Evolutionary conservation across 73 alveolate species (phyloP).

Genomic region (Paramecium pentaurelia): DNA sequence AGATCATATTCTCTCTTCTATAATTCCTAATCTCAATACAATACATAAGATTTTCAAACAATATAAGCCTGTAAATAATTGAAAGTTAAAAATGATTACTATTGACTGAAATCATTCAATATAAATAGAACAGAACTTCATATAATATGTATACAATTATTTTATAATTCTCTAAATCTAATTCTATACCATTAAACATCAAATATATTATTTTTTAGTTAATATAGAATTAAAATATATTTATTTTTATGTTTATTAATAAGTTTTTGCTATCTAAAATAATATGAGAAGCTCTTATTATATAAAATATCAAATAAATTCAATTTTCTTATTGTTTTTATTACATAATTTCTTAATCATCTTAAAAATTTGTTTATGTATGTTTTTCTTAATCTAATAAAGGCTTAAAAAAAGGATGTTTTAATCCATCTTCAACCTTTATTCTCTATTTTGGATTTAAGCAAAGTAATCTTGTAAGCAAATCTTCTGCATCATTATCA

Average conservation of each 20-base stretch:
- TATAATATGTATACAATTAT: background rate
- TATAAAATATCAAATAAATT: background rate
- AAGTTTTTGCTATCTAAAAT: background rate
- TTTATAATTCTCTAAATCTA: background rate
- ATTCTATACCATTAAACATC: background rate
- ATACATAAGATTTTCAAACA: background rate
- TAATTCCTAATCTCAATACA: background rate
- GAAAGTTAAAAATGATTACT: background rate
- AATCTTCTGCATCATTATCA: constrained; percentile 65
- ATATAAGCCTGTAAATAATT: background rate
- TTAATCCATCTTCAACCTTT: constrained; percentile 68
- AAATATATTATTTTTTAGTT: background rate
- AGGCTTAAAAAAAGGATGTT: constrained; percentile 67
- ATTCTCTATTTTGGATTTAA: constrained; percentile 72
- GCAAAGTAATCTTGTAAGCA: constrained; percentile 69
- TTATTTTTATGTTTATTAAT: background rate
- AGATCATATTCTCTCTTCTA: background rate
- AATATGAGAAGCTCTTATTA: background rate
- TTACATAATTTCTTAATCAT: background rate
- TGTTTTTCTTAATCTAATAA: background rate
- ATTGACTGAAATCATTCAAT: background rate
- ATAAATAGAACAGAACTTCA: background rate
- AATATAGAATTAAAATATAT: too few relatives aligned
- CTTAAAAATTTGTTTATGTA: background rate
- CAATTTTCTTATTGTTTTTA: background rate